phyloP scores from a whole-genome alignment of 1,284 basidiomycete species.

The Vanrija sp. region DNA sequence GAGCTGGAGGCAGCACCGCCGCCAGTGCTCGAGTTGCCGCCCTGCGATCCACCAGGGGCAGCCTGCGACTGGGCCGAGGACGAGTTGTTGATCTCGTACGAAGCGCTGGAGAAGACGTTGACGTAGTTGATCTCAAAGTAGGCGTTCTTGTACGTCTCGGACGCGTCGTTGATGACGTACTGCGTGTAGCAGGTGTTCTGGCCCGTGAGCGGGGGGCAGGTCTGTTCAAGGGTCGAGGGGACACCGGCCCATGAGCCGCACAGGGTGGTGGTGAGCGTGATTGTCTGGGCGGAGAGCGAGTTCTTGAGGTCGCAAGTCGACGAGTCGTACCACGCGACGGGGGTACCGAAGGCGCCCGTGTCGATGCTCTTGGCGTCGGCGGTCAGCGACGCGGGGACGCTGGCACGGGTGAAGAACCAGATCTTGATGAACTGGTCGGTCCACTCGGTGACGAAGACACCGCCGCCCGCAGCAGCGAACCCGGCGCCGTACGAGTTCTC shows the following conservation, averaged over 20 bases:
- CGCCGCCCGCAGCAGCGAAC: constrained; percentile 64
- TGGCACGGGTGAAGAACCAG: constrained; percentile 68
- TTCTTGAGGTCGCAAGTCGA: constrained; percentile 58
- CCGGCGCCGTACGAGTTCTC: constrained; percentile 60
- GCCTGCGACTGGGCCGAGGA: background rate
- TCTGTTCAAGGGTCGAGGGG: constrained; percentile 58
- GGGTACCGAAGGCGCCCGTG: constrained; percentile 61
- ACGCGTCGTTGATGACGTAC: constrained; percentile 61
- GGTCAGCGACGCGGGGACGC: constrained; percentile 58
- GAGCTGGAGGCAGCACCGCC: background rate
- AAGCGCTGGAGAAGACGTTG: constrained; percentile 46
- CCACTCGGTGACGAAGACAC: constrained; percentile 68
- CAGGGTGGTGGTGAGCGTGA: constrained; percentile 72
- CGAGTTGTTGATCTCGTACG: constrained; percentile 1
- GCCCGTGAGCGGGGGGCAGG: constrained; percentile 53
- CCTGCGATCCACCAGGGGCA: too few relatives aligned
- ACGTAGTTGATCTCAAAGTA: constrained; percentile 70
- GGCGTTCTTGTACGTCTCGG: constrained; percentile 59
- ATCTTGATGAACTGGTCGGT: constrained; percentile 56
- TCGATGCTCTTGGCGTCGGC: constrained; percentile 58
- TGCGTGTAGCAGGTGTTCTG: constrained; percentile 57
- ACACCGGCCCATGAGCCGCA: constrained; percentile 60
- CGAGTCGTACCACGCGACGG: constrained; percentile 64
- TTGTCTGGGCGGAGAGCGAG: constrained; percentile 53
- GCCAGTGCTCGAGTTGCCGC: background rate